Percentiles rank a stretch among this genome's conserved stretches.
phyloP scores from a whole-genome alignment of 176 grass and related monocot genomes.

The Oryza punctata region DNA sequence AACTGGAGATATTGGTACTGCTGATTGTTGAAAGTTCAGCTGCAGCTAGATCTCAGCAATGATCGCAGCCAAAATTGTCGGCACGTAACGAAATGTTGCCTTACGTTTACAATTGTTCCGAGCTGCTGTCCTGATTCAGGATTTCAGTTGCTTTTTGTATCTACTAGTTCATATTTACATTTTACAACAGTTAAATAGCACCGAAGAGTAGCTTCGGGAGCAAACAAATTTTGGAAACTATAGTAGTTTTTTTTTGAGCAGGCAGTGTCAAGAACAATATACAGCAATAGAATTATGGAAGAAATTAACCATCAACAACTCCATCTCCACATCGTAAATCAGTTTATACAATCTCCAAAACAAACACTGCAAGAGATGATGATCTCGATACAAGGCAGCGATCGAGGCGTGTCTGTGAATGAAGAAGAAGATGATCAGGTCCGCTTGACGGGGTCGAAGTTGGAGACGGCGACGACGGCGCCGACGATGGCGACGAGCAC shows the following conservation, averaged over 20 bases:
- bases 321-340: slow-evolving; percentile 16
- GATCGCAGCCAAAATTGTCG: background rate
- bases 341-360: slow-evolving; percentile 26
- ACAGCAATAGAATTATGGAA: background rate
- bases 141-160: background rate
- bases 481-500: slow-evolving; percentile 52
- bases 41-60: background rate
- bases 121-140: background rate
- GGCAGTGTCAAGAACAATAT: background rate
- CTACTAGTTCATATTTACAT: background rate
- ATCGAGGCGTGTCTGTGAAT: background rate
- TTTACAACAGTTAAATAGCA: background rate
- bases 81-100: background rate
- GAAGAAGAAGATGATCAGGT: slow-evolving; percentile 20
- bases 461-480: slow-evolving; percentile 69
- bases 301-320: slow-evolving; percentile 18
- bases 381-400: slow-evolving; percentile 8
- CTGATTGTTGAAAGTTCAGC: background rate
- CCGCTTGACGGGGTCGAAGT: slow-evolving; percentile 77
- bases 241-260: background rate
- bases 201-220: background rate
- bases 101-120: background rate
- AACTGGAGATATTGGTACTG: background rate
- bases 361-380: slow-evolving; percentile 14
- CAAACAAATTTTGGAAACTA: background rate